Base-by-base conservation (phyloP, 345 rosid species). In the Anastatica hierochuntica region DNA sequence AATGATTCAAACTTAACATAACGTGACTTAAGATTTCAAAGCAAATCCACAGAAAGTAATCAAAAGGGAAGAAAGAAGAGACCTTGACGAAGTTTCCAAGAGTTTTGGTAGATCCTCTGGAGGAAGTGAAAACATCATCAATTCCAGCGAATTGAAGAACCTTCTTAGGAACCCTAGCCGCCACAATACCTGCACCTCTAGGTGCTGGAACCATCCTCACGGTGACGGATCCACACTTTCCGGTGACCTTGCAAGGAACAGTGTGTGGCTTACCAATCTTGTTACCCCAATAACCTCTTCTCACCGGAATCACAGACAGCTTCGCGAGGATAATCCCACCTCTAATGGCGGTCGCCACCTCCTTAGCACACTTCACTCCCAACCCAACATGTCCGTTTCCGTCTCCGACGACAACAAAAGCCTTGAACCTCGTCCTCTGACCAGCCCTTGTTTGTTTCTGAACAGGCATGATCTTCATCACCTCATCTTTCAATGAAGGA, bases 191-290 rank as follows among this genome's bases (percentile, higher is more conserved):
- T 1, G 85, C 73, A 19, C 92, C 88, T 43, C 92, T 75, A 0
- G 92, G 88, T 7, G 92, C 92, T 1, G 88, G 92, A 26, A 83
- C 92, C 92, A 83, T 80, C 49, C 88, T 66, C 12, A 83, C 92
- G 0, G 81, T 78, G 4, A 80, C 85, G 6, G 85, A 78, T 2
- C 88, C 88, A 30, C 88, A 83, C 64, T 83, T 83, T 7, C 88
- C 85, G 0, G 87, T 84, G 12, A 84, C 88, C 73, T 84, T 81
- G 8, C 85, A 80, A 34, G 88, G 85, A 10, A 81, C 88, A 0
- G 88, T 81, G 12, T 84, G 92, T 0, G 88, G 85, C 72, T 51
- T 69, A 12, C 88, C 92, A 4, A 81, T 84, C 78, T 84, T 84
- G 56, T 84, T 84, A 5, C 92, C 92, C 85, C 88, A 81, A 30